A percentile compares a stretch with the other conserved stretches of the same genome.
These are phyloP conservation scores for Colletotrichum australisinense DNA, from an alignment of 2,329 filamentous ascomycete species.

Conservation along the genomic window DNA sequence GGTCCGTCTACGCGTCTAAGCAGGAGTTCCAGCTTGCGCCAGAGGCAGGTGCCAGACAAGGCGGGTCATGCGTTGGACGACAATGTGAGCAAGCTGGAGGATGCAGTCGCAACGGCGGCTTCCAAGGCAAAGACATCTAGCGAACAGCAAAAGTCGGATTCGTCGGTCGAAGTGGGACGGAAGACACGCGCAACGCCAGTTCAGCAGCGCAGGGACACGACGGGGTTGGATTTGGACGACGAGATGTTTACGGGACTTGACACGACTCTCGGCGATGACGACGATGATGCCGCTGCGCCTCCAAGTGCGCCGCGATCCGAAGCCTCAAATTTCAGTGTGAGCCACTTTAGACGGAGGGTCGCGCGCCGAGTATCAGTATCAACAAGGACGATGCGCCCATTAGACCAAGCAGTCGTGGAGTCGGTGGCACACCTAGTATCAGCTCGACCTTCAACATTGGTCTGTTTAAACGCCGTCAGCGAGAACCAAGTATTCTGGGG, in stretches of 20 bases:
- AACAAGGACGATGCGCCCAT: constrained; percentile 64
- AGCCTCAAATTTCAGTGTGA: constrained; percentile 59
- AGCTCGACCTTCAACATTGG: constrained; percentile 67
- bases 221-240: constrained; percentile 61
- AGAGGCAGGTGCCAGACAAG: constrained; percentile 38
- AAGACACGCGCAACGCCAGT: constrained; percentile 47
- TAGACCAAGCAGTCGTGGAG: constrained; percentile 62
- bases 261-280: constrained; percentile 52
- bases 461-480: constrained; percentile 65
- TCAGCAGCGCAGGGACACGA: constrained; percentile 53
- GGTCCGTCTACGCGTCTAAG: constrained; percentile 25
- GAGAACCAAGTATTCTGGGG: constrained; percentile 72
- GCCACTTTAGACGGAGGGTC: constrained; percentile 56
- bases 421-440: constrained; percentile 59
- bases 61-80: constrained; percentile 47
- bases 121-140: constrained; percentile 38
- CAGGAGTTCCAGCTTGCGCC: constrained; percentile 33
- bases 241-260: constrained; percentile 57
- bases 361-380: constrained; percentile 60
- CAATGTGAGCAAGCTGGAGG: constrained; percentile 49
- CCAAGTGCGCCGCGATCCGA: constrained; percentile 51
- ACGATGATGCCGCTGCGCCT: constrained; percentile 51
- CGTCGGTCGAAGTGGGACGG: constrained; percentile 52
- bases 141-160: constrained; percentile 43
- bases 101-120: constrained; percentile 47